A percentile compares a stretch with the other conserved stretches of the same genome.
Conservation (phyloP, 2,329 filamentous ascomycete species). For the Epichloe uncinata region DNA sequence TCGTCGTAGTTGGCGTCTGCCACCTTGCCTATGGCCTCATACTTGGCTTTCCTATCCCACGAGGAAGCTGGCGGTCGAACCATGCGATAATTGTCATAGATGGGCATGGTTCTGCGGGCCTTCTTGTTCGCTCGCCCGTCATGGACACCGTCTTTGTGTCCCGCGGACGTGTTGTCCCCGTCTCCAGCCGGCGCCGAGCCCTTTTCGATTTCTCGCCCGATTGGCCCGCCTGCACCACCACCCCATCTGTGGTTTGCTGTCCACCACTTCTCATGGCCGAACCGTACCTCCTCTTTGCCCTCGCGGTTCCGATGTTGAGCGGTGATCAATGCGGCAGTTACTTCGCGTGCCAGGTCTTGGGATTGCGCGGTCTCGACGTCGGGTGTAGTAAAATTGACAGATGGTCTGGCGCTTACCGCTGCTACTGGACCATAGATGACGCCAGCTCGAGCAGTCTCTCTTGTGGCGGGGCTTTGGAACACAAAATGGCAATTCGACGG, state of each 20-base stretch:
- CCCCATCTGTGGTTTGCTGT: conserved; percentile 47
- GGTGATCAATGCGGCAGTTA: conserved; percentile 46
- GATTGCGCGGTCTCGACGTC: conserved; percentile 41
- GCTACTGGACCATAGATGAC: conserved; percentile 49
- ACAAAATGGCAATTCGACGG: conserved; percentile 46
- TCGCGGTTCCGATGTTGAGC: conserved; percentile 51
- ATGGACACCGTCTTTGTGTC: conserved; percentile 13
- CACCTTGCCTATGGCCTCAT: conserved; percentile 41
- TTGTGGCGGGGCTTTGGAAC: conserved; percentile 45
- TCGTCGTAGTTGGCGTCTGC: conserved; percentile 40
- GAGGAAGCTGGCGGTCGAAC: conserved; percentile 41
- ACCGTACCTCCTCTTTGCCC: conserved; percentile 37
- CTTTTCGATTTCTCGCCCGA: conserved; percentile 45
- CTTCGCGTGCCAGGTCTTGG: conserved; percentile 47
- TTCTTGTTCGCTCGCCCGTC: conserved; percentile 29
- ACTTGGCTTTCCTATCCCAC: conserved; percentile 48
- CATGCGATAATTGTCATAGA: conserved; percentile 53
- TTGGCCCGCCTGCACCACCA: conserved; percentile 47
- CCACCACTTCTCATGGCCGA: conserved; percentile 51
- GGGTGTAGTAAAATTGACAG: conserved; percentile 33
- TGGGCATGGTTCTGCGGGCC: conserved; percentile 38
- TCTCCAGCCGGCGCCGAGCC: conserved; percentile 31
- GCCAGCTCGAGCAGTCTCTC: conserved; percentile 45
- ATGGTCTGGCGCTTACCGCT: conserved; percentile 43
- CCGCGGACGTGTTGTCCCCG: conserved; percentile 27